These are phyloP conservation scores for Helenozyma rhizophorensis DNA, from an alignment of 805 yeast genomes.

Conservation along the genomic window DNA sequence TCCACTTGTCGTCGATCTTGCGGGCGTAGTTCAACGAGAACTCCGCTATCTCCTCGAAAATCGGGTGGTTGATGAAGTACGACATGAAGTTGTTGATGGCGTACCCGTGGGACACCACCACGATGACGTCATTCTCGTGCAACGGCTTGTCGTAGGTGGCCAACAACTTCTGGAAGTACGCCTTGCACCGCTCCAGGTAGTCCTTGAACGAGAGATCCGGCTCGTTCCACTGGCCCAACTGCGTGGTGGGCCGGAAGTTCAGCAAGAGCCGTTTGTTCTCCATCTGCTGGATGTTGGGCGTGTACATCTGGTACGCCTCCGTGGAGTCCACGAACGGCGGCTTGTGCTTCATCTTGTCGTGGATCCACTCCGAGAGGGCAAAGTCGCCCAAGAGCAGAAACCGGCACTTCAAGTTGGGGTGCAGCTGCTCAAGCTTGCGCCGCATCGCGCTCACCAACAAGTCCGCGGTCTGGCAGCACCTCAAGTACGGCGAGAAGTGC, in stretches of 20 bases:
- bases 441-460: conserved; percentile 28
- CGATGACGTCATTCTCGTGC: conserved; percentile 29
- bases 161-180: conserved; percentile 36
- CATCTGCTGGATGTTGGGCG: conserved; percentile 36
- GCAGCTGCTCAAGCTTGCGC: conserved; percentile 16
- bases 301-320: conserved; percentile 44
- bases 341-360: conserved; percentile 38
- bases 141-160: conserved; percentile 40
- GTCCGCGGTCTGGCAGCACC: conserved; percentile 44
- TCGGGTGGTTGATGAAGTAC: conserved; percentile 40
- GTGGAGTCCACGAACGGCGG: conserved; percentile 41
- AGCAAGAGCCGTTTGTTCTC: conserved; percentile 30
- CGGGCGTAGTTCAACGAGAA: conserved; percentile 32
- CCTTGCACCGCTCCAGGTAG: conserved; percentile 35
- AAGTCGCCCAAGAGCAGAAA: conserved; percentile 41
- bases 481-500: conserved; percentile 40
- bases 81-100: conserved; percentile 34
- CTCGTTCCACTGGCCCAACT: conserved; percentile 41
- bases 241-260: conserved; percentile 40
- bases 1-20: conserved; percentile 26
- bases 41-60: conserved; percentile 42
- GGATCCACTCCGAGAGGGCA: conserved; percentile 44
- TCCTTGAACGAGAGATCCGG: conserved; percentile 36
- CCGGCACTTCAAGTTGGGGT: conserved; percentile 28
- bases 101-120: conserved; percentile 41